Evolutionary conservation across 2,329 filamentous ascomycete species (phyloP).

Genomic region (Colletotrichum liriopes): DNA sequence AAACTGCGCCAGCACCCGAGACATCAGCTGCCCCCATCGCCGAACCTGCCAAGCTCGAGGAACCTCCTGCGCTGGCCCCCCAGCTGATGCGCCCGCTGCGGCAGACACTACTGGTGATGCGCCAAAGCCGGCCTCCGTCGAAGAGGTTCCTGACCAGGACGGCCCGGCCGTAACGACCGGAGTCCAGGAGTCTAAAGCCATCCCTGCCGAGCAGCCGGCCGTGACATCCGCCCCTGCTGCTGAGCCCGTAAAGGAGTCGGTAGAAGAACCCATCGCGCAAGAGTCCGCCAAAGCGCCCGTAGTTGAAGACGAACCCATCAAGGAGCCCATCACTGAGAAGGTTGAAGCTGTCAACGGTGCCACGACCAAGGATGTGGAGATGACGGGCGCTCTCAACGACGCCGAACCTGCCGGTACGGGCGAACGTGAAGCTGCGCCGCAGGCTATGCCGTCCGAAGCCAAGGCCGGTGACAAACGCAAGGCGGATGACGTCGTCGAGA

Average conservation of each 20-base stretch:
- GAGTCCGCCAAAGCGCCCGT: constrained; percentile 48
- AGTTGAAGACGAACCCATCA: constrained; percentile 45
- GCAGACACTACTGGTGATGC: constrained; percentile 55
- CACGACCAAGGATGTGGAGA: constrained; percentile 44
- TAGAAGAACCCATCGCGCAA: constrained; percentile 46
- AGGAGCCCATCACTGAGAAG: constrained; percentile 53
- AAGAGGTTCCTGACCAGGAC: constrained; percentile 38
- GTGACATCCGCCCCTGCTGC: constrained; percentile 6
- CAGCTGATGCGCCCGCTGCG: constrained; percentile 35
- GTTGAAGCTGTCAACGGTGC: constrained; percentile 37
- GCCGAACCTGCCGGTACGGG: constrained; percentile 32
- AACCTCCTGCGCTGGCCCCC: constrained; percentile 44
- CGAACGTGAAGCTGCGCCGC: constrained; percentile 37
- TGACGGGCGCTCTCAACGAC: constrained; percentile 46
- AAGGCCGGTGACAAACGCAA: constrained; percentile 57
- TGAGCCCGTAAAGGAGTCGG: constrained; percentile 33
- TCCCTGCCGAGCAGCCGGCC: constrained; percentile 41
- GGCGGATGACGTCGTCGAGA: constrained; percentile 50
- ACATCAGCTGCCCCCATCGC: constrained; percentile 35
- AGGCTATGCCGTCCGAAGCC: constrained; percentile 44
- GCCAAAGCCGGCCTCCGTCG: constrained; percentile 47
- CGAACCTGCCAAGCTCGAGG: constrained; percentile 46
- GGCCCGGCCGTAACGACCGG: constrained; percentile 47
- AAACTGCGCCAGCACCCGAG: constrained; percentile 15
- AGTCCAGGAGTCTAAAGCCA: constrained; percentile 45